Percentiles rank a stretch among this genome's conserved stretches.
Conservation (phyloP, 768 basidiomycete genomes). For the Phylloporus sp. region DNA sequence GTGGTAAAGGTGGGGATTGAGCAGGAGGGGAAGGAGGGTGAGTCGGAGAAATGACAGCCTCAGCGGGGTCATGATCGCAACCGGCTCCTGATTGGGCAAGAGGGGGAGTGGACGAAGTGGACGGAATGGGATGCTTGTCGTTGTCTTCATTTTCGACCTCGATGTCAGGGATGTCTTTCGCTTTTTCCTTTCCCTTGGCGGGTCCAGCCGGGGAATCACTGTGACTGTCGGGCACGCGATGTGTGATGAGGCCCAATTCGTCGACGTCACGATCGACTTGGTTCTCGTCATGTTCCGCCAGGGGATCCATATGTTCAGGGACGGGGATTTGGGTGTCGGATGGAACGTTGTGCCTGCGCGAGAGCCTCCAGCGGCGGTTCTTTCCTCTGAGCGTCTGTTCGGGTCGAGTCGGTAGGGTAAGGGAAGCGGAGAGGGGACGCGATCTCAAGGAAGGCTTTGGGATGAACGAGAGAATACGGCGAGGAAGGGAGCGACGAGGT, state of each 20-base stretch:
- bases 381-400: constrained; percentile 27
- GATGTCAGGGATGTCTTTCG: constrained; percentile 13
- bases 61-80: constrained; percentile 8
- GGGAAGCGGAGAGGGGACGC: constrained; percentile 10
- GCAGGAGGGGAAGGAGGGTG: constrained; percentile 6
- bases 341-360: constrained; percentile 14
- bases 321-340: constrained; percentile 14
- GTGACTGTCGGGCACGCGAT: constrained; percentile 28
- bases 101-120: constrained; percentile 16
- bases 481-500: constrained; percentile 26
- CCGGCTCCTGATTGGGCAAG: constrained; percentile 1
- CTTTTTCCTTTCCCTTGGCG: constrained; percentile 37
- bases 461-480: constrained; percentile 32
- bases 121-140: constrained; percentile 4
- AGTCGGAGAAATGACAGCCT: constrained; percentile 21
- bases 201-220: constrained; percentile 19
- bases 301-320: constrained; percentile 11
- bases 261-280: constrained; percentile 27
- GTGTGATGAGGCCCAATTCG: constrained; percentile 25
- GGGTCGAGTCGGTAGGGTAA: constrained; percentile 18
- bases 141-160: constrained; percentile 6
- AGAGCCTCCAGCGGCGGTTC: constrained; percentile 25
- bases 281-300: constrained; percentile 25
- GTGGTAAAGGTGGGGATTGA: constrained; percentile 10
- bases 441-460: constrained; percentile 22